Evolutionary conservation across 106 monocot species (phyloP).

Genomic region (Xerophyta viscosa): DNA sequence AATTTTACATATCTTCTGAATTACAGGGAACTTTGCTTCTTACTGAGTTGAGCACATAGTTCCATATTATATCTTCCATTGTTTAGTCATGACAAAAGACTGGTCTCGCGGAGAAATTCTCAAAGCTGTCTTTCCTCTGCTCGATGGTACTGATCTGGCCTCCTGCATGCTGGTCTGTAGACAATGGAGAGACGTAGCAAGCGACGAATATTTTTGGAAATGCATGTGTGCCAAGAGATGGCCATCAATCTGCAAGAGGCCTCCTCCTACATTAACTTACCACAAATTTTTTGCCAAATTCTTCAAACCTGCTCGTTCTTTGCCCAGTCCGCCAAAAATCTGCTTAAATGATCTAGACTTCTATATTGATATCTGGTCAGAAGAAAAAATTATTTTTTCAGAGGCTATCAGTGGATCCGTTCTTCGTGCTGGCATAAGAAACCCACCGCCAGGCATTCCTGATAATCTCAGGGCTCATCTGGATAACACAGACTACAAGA

Average conservation of each 20-base stretch:
- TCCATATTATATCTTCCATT: too few relatives aligned
- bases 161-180: slow-evolving; percentile 69
- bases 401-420: slow-evolving; percentile 41
- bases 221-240: slow-evolving; percentile 56
- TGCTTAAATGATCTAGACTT: slow-evolving; percentile 67
- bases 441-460: slow-evolving; percentile 27
- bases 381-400: slow-evolving; percentile 42
- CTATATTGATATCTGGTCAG: slow-evolving; percentile 69
- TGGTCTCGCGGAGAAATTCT: slow-evolving; percentile 55
- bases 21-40: too few relatives aligned
- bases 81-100: slow-evolving; percentile 36
- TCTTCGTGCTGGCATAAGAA: slow-evolving; percentile 37
- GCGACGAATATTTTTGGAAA: slow-evolving; percentile 90
- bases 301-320: slow-evolving; percentile 14
- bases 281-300: slow-evolving; percentile 44
- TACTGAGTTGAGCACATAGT: too few relatives aligned
- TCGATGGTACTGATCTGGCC: slow-evolving; percentile 57
- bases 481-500: slow-evolving; percentile 32
- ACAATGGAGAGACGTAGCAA: slow-evolving; percentile 66
- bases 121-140: slow-evolving; percentile 64
- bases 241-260: slow-evolving; percentile 57
- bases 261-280: slow-evolving; percentile 32
- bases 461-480: slow-evolving; percentile 32
- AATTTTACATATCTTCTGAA: too few relatives aligned
- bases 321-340: slow-evolving; percentile 38